Conservation (phyloP, 257 asterid genomes). For the Fraxinus excelsior region DNA sequence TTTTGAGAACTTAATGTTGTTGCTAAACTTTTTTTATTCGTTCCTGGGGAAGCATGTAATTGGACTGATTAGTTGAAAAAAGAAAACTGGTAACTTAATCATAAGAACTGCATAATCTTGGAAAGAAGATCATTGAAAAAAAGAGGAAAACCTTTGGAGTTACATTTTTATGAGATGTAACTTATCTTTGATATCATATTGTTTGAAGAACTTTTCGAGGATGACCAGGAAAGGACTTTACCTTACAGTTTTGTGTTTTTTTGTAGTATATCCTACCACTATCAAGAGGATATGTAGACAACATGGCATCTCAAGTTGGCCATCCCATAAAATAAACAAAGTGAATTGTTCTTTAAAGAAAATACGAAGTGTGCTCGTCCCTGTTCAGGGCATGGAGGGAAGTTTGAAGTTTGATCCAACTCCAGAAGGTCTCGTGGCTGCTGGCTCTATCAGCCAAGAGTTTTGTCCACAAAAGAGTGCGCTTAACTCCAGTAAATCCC, state of each 20-base stretch:
- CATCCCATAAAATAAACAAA: no score
- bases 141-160: not conserved
- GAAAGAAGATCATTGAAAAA: not conserved
- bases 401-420: conserved; percentile 58
- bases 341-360: conserved; percentile 68
- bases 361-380: conserved; percentile 61
- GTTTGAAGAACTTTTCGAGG: not conserved
- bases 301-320: conserved; percentile 82
- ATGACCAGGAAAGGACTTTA: no score
- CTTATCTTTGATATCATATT: not conserved
- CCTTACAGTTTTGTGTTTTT: not conserved
- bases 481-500: conserved; percentile 15
- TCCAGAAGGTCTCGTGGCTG: conserved; percentile 50
- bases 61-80: not conserved
- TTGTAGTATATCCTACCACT: conserved; percentile 77
- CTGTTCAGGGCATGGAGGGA: conserved; percentile 68
- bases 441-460: conserved; percentile 29
- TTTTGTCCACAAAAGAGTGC: conserved; percentile 20
- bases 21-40: not conserved
- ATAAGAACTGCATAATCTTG: not conserved
- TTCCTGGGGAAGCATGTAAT: not conserved
- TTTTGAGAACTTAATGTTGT: no score
- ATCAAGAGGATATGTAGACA: conserved; percentile 79
- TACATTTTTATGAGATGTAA: not conserved
- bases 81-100: not conserved